Conservation (phyloP, 2,329 filamentous ascomycete species). For the Simplicillium sp. region DNA sequence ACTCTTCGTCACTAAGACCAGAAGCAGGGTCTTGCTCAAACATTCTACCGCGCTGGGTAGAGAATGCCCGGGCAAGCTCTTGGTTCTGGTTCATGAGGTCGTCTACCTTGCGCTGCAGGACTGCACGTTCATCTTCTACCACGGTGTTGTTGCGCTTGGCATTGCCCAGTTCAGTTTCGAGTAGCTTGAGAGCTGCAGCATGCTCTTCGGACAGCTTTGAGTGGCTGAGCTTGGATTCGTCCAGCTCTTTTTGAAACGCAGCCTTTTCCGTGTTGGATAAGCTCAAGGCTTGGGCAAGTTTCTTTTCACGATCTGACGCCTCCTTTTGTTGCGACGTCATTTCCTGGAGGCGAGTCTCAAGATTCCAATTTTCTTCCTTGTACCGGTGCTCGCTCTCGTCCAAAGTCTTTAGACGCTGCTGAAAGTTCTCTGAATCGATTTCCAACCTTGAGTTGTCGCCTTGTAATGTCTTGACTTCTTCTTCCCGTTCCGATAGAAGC, state of each 20-base stretch:
- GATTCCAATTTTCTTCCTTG: constrained; percentile 97
- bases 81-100: constrained; percentile 84
- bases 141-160: constrained; percentile 71
- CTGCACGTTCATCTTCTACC: constrained; percentile 68
- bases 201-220: constrained; percentile 77
- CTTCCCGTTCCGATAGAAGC: constrained; percentile 78
- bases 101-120: constrained; percentile 76
- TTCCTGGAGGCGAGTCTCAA: constrained; percentile 89
- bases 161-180: constrained; percentile 79
- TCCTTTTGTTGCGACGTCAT: constrained; percentile 65
- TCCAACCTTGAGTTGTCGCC: constrained; percentile 72
- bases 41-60: constrained; percentile 58
- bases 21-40: constrained; percentile 54
- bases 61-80: constrained; percentile 77
- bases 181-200: constrained; percentile 63
- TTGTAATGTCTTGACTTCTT: constrained; percentile 66
- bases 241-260: constrained; percentile 71
- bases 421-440: constrained; percentile 68
- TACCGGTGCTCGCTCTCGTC: constrained; percentile 94
- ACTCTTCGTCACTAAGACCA: constrained; percentile 50
- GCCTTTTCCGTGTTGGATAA: constrained; percentile 66
- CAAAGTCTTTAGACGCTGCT: constrained; percentile 69
- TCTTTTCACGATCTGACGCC: constrained; percentile 72
- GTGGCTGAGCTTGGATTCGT: constrained; percentile 76
- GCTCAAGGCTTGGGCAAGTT: constrained; percentile 64